phyloP scores from a whole-genome alignment of 768 basidiomycete genomes.

The Cyclocybe aegerita region DNA sequence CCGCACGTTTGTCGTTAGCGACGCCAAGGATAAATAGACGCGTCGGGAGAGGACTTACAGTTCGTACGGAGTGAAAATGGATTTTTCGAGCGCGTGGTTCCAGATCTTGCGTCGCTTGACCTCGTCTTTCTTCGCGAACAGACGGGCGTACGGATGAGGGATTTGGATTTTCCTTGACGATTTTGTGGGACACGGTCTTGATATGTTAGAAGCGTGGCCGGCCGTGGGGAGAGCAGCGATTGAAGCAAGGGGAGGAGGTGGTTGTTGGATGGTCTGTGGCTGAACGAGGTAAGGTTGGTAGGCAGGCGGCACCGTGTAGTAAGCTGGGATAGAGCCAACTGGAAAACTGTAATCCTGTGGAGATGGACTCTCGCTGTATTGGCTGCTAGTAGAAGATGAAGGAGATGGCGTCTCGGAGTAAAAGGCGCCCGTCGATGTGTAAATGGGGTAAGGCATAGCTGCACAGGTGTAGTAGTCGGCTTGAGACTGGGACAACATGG shows the following conservation, averaged over 20 bases:
- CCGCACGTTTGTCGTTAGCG: conserved; percentile 1
- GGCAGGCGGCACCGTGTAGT: background rate
- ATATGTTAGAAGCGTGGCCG: background rate
- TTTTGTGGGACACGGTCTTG: conserved; percentile 8
- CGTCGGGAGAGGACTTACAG: conserved; percentile 40
- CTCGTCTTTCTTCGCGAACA: conserved; percentile 62
- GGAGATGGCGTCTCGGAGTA: conserved; percentile 4
- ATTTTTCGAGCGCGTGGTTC: conserved; percentile 77
- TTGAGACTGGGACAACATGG: background rate
- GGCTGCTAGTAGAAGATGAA: conserved; percentile 5
- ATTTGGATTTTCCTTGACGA: conserved; percentile 28
- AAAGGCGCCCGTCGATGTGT: background rate
- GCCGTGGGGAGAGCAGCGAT: background rate
- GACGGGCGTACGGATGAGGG: conserved; percentile 67
- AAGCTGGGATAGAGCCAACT: background rate
- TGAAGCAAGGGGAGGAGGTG: background rate
- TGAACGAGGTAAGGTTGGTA: background rate
- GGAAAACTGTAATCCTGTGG: background rate
- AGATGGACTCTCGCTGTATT: conserved; percentile 2
- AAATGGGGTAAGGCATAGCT: conserved; percentile 7
- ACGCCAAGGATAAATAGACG: background rate
- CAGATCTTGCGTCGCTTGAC: conserved; percentile 73
- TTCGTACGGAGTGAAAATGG: conserved; percentile 65
- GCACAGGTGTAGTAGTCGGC: conserved; percentile 1
- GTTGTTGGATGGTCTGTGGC: background rate